Evolutionary conservation across 2,329 filamentous ascomycete genomes (phyloP), one percentile per base, ranked within the genome.

Genomic region (Tothia fuscella): DNA sequence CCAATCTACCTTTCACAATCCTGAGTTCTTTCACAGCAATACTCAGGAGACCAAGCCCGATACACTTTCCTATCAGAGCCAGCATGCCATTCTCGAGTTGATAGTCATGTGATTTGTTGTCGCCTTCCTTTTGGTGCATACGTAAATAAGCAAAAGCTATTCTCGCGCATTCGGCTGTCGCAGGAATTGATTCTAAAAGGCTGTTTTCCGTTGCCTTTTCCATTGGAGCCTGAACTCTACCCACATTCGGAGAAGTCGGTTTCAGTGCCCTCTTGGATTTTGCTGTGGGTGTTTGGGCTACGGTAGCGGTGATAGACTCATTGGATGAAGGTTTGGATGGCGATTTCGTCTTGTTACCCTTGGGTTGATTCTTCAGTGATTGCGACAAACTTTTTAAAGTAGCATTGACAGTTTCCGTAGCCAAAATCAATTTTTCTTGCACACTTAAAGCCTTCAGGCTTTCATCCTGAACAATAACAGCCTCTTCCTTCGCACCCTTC

Each of bases 71-170:
- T 29, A 80, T 60, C 41, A 88, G 68, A 0, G 78, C 76, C 13
- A 80, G 73, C 68, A 84, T 82, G 41, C 82, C 83, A 45, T 68
- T 77, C 54, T 88, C 83, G 3, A 88, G 58, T 53, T 88, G 81
- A 29, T 82, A 62, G 61, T 6, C 70, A 66, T 59, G 64, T 38
- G 81, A 72, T 19, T 76, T 52, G 21, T 69, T 66, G 54, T 17
- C 53, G 53, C 1, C 50, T 34, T 26, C 44, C 25, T 25, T 32
- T 46, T 40, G 41, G 39, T 32, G 52, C 51, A n/a, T 46, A 42
- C 28, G n/a, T 32, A 41, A 19, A 20, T 7, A 45, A 50, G 14
- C 49, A 39, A 37, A 49, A 50, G 5, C 39, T 25, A 21, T 21
- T 13, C 28, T 31, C 12, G 39, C 39, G 21, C 39, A 41, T 41